Base-by-base conservation (phyloP, 2,329 filamentous ascomycete genomes). In the Sporothrix variecibatus region DNA sequence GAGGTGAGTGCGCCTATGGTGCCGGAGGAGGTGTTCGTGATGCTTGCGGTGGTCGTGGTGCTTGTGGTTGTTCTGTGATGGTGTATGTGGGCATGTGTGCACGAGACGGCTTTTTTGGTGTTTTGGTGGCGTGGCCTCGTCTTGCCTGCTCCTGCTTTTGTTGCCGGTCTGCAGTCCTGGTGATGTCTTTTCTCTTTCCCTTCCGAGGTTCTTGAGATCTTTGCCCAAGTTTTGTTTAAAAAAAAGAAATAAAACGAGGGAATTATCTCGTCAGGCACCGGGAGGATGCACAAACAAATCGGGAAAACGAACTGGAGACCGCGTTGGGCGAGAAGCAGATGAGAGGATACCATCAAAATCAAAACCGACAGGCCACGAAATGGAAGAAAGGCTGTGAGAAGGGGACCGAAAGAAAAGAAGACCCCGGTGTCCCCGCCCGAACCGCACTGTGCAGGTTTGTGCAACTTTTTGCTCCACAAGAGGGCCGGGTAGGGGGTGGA, bases 371-470 rank as follows among this genome's bases (percentile, higher is more conserved):
- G 62, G 38, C 62, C 38, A 67, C 62, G 62, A 67, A 67, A 67
- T 67, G 40, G 62, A 67, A 67, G 38, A 67, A 65, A 23, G 15
- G 38, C 38, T 6, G 38, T 40, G 12, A 43, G 12, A 43, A 15
- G 7, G 26, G 1, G 8, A 62, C 12, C 51, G 60, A 56, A 43
- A 26, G 60, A 40, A 60, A 26, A 31, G 58, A 26, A 65, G 31
- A 65, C 34, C 71, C 74, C 58, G 72, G 72, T 60, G 62, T 46
- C 72, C 72, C 75, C 75, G 75, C 58, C 72, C 75, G 72, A 75
- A 38, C 70, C 58, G 72, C 74, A 75, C 74, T 73, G 72, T 75
- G 69, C 72, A 56, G 49, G 34, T 43, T 65, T 43, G n/a, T 46
- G n/a, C 38, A 67, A 28, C 38, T 31, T 53, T 70, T 49, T 53